phyloP scores from a whole-genome alignment of 768 basidiomycete species.

The Amanita exitialis region DNA sequence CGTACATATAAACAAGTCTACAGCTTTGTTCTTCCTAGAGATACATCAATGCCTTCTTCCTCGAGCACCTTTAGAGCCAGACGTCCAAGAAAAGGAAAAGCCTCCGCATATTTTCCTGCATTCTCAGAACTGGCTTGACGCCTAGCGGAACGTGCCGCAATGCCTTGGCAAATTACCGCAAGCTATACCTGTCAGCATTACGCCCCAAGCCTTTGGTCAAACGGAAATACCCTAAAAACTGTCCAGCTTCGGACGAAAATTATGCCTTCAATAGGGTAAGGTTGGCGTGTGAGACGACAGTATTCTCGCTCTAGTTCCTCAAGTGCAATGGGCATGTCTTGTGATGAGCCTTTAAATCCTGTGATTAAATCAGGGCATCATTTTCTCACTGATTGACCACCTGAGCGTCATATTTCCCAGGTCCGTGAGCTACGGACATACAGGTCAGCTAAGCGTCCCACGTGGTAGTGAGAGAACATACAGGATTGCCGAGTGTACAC shows the following conservation, averaged over 20 bases:
- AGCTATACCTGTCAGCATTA: constrained; percentile 27
- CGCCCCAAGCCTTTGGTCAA: neutral
- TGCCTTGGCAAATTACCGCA: constrained; percentile 80
- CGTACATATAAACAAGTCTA: constrained; percentile 7
- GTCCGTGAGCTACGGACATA: constrained; percentile 57
- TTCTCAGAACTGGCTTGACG: constrained; percentile 85
- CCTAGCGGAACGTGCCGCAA: constrained; percentile 76
- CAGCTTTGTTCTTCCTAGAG: constrained; percentile 21
- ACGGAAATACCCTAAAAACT: constrained; percentile 59
- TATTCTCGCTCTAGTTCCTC: constrained; percentile 78
- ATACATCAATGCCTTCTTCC: constrained; percentile 32
- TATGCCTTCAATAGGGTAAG: constrained; percentile 75
- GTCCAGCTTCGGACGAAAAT: constrained; percentile 80
- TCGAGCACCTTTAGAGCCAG: constrained; percentile 53
- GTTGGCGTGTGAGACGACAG: constrained; percentile 50
- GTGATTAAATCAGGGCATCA: constrained; percentile 29
- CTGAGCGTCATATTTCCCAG: constrained; percentile 84
- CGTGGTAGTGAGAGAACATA: constrained; percentile 23
- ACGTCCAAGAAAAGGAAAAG: constrained; percentile 54
- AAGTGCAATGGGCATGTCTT: constrained; percentile 50
- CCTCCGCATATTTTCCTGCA: constrained; percentile 34
- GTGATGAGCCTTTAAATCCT: constrained; percentile 54
- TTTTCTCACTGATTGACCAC: constrained; percentile 49
- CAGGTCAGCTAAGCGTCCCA: neutral
- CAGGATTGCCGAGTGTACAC: constrained; percentile 88